A percentile compares a stretch with the other conserved stretches of the same genome.
Conservation (phyloP, 2,329 filamentous ascomycete species). For the Hirsutella rhossiliensis region DNA sequence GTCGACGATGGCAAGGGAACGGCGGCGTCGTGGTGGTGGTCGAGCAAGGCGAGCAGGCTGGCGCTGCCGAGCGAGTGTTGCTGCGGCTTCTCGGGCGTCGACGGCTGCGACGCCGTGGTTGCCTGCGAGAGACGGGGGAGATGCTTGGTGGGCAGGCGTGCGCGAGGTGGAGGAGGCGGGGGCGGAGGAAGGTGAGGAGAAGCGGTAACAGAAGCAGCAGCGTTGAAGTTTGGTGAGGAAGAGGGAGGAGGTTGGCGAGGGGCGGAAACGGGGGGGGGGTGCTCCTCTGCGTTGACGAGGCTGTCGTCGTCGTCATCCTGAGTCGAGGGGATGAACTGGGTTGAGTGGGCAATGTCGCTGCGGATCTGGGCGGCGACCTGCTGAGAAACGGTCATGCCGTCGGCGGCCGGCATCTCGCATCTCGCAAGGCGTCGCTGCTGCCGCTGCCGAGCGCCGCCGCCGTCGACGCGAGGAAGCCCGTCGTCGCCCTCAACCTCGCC, state of each 20-base stretch:
- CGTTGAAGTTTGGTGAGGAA: too few relatives aligned
- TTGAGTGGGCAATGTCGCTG: conserved; percentile 30
- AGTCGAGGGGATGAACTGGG: conserved; percentile 20
- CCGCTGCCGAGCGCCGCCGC: not conserved
- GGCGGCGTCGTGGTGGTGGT: conserved; percentile 10
- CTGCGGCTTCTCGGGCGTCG: conserved; percentile 16
- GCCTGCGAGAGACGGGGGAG: conserved; percentile 19
- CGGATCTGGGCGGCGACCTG: conserved; percentile 39
- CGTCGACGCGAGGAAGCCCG: not conserved
- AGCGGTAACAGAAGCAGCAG: not conserved
- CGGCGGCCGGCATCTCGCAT: not conserved
- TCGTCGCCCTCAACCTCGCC: not conserved
- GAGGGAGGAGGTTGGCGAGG: too few relatives aligned
- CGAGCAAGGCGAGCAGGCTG: conserved; percentile 14
- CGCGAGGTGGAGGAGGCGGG: conserved; percentile 5
- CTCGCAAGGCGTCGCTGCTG: not conserved
- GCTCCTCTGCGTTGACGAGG: too few relatives aligned
- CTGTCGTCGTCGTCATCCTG: conserved; percentile 9
- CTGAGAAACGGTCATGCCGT: conserved; percentile 31
- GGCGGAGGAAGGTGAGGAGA: not conserved
- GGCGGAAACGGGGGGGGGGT: too few relatives aligned
- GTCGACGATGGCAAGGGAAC: conserved; percentile 4
- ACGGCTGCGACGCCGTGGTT: conserved; percentile 23
- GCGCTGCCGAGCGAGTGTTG: conserved; percentile 4
- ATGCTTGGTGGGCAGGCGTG: not conserved